Conservation (phyloP, 2,329 filamentous ascomycete genomes). For the Fusarium multiceps region DNA sequence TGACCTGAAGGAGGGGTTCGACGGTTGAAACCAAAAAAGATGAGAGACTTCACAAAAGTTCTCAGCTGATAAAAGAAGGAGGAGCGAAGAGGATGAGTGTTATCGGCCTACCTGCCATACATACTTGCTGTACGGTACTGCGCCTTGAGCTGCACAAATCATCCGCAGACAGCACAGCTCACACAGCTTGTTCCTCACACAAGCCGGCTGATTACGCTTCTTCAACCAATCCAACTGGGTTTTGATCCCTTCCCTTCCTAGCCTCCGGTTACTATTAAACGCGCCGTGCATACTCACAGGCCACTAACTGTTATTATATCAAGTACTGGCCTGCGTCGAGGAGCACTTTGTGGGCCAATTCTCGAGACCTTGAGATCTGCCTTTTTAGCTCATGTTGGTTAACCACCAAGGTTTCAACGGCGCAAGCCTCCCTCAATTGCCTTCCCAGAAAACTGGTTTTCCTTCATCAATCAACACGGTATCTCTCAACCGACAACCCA, state of each 20-base stretch:
- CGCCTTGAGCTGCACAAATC: conserved; percentile 37
- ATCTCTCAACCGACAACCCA: background rate
- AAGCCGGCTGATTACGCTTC: conserved; percentile 37
- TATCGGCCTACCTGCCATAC: background rate
- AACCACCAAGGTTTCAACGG: conserved; percentile 36
- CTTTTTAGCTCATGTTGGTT: conserved; percentile 22
- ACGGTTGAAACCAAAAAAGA: conserved; percentile 26
- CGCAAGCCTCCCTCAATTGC: conserved; percentile 31
- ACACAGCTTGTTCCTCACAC: conserved; percentile 35
- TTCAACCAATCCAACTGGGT: conserved; percentile 30
- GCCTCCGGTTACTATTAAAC: conserved; percentile 23
- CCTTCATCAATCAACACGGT: conserved; percentile 1
- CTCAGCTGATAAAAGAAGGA: conserved; percentile 31
- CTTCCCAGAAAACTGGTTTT: conserved; percentile 3
- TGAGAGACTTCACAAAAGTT: conserved; percentile 27
- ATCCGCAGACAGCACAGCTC: conserved; percentile 36
- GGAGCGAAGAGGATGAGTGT: conserved; percentile 13
- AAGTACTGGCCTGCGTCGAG: conserved; percentile 21
- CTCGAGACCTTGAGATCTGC: conserved; percentile 20
- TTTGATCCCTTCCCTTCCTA: conserved; percentile 24
- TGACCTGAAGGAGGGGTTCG: conserved; percentile 27
- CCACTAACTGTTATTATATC: conserved; percentile 22
- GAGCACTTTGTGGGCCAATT: conserved; percentile 32
- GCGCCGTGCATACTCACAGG: conserved; percentile 22
- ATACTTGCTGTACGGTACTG: background rate